Percentiles rank a stretch among this genome's conserved stretches.
Conservation (phyloP, 2,329 filamentous ascomycete genomes). For the Pseudodiploospora longispora region DNA sequence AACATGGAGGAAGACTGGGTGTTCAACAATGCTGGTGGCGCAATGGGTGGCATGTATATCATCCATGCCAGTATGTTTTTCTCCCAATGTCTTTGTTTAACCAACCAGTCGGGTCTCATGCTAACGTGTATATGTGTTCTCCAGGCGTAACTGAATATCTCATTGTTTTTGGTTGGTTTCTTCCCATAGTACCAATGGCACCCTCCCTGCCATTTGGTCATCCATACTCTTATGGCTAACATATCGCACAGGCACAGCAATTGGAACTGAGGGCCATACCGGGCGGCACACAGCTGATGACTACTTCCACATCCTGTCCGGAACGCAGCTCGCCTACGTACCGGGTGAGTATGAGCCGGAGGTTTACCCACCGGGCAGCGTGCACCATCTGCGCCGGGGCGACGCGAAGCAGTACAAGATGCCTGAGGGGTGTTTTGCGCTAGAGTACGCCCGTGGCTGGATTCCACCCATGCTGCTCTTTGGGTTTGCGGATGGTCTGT, state of each 20-base stretch:
- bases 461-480: constrained; percentile 91
- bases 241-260: constrained; percentile 45
- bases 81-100: not conserved
- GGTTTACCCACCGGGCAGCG: constrained; percentile 58
- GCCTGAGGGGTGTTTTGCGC: constrained; percentile 66
- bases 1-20: constrained; percentile 75
- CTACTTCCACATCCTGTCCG: constrained; percentile 85
- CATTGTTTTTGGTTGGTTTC: constrained; percentile 62
- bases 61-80: constrained; percentile 66
- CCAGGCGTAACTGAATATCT: constrained; percentile 76
- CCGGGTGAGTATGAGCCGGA: constrained; percentile 60
- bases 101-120: not conserved
- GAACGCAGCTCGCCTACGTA: constrained; percentile 68
- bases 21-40: constrained; percentile 86
- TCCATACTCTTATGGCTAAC: not conserved
- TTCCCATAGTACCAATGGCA: not conserved
- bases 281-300: constrained; percentile 88
- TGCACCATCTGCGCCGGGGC: constrained; percentile 66
- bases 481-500: constrained; percentile 74
- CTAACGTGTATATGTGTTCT: constrained; percentile 1
- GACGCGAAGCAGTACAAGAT: constrained; percentile 77
- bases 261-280: constrained; percentile 81
- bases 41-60: constrained; percentile 88
- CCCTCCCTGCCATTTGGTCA: not conserved
- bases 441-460: constrained; percentile 82